These are phyloP conservation scores for Leccinum subfulvum DNA, from an alignment of 1,284 basidiomycete genomes.

Conservation along the genomic window DNA sequence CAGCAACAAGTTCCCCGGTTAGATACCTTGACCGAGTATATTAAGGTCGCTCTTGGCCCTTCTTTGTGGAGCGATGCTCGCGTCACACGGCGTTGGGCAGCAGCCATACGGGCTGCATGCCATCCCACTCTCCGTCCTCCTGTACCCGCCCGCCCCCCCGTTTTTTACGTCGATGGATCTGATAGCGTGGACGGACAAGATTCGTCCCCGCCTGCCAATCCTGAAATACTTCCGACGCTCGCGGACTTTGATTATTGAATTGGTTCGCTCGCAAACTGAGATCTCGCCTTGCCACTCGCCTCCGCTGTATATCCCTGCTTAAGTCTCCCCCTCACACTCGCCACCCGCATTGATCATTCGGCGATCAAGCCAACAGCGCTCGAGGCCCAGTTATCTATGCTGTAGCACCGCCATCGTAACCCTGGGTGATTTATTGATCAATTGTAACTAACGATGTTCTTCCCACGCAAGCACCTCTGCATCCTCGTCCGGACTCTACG, in stretches of 20 bases:
- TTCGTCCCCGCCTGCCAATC: conserved; percentile 9
- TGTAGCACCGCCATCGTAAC: conserved; percentile 18
- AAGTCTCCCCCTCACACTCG: background rate
- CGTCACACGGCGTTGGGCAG: conserved; percentile 10
- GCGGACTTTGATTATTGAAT: conserved; percentile 23
- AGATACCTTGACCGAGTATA: conserved; percentile 9
- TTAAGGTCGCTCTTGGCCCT: conserved; percentile 15
- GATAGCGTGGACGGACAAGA: conserved; percentile 5
- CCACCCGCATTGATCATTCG: conserved; percentile 15
- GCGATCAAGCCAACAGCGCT: conserved; percentile 16
- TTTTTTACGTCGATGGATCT: conserved; percentile 23
- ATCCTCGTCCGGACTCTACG: background rate
- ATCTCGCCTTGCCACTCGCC: background rate
- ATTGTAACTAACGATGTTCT: background rate
- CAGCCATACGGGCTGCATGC: conserved; percentile 6
- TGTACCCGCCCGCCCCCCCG: background rate
- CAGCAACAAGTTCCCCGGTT: conserved; percentile 25
- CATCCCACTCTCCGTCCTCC: conserved; percentile 3
- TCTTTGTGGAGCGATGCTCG: conserved; percentile 17
- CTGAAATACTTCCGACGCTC: conserved; percentile 28
- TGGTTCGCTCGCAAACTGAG: background rate
- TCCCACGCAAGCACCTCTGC: conserved; percentile 3
- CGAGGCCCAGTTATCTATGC: conserved; percentile 8
- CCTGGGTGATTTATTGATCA: background rate
- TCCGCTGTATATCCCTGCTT: background rate